Base-by-base conservation (phyloP, 148 eudicot genomes). In the Amaranthus palmeri region DNA sequence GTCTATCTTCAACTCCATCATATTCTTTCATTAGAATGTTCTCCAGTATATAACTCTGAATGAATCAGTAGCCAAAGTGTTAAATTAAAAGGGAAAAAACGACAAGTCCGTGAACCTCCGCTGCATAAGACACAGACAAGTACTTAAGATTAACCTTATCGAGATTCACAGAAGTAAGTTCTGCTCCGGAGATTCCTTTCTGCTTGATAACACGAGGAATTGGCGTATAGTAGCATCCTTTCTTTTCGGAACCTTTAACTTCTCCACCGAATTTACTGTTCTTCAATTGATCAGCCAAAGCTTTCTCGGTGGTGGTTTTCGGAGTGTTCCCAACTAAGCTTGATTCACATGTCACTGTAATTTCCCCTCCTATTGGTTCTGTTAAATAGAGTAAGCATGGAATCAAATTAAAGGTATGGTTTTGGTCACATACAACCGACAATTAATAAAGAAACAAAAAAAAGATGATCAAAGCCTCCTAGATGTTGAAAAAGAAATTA, bases 361-460 rank as follows among this genome's bases (percentile, higher is more conserved):
- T 91, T 77, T 95, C 96, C 44, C 93, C 90, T 73, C 97, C 97
- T 45, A 89, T 84, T 46, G 98, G 98, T 74, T 91, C 98, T 95
- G 91, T 45, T 68, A 71, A 70, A 45, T 58, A 69, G 60, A 25
- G 65, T 3, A 44, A 60, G 12, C 67, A 69, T 15, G 8, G 49
- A 42, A 58, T 64, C 12, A 63, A 25, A 25, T 25, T 25, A 25
- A 25, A 25, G 36, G 36, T 0, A 25, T 25, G 36, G 36, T 25
- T 25, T 25, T 25, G 36, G 36, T 25, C 36, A 25, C 36, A 25
- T 25, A 25, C 36, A 25, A 25, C 36, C 36, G 36, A 25, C 36
- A 25, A 25, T 25, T 25, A 25, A 25, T 25, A 25, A 25, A 25
- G 36, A 25, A 25, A 25, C 36, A 25, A 25, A 25, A 25, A 25